phyloP scores from a whole-genome alignment of 768 basidiomycete genomes.

The Arthromyces matolae region DNA sequence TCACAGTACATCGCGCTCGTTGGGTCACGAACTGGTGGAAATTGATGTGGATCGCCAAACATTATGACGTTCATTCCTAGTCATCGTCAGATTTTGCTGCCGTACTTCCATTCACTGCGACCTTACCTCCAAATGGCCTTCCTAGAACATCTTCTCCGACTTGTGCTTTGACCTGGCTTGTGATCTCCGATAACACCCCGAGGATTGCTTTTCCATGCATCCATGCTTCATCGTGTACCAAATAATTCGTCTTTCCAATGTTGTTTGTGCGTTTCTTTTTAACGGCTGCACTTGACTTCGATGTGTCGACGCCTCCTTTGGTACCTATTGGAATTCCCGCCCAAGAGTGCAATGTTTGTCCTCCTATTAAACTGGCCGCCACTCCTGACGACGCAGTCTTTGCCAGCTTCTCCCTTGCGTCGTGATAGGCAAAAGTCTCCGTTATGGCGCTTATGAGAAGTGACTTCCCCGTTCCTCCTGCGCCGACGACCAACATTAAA shows the following conservation, averaged over 20 bases:
- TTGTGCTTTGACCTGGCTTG: too few relatives aligned
- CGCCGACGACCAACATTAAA: not conserved
- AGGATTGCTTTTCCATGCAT: slow-evolving; percentile 32
- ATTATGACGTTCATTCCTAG: not conserved
- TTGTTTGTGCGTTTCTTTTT: slow-evolving; percentile 15
- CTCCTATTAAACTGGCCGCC: slow-evolving; percentile 31
- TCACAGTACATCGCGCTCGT: too few relatives aligned
- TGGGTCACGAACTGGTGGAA: not conserved
- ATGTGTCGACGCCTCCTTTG: not conserved
- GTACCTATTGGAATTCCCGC: slow-evolving; percentile 18
- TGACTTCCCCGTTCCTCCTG: not conserved
- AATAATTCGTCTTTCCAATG: slow-evolving; percentile 18
- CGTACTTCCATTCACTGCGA: too few relatives aligned
- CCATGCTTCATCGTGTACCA: slow-evolving; percentile 40
- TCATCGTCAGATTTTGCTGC: too few relatives aligned
- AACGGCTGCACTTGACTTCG: not conserved
- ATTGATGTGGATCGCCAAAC: not conserved
- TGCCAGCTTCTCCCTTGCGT: not conserved
- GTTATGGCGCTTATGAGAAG: not conserved
- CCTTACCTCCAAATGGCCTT: too few relatives aligned
- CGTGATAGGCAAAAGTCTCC: not conserved
- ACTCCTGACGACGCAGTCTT: not conserved
- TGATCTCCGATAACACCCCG: slow-evolving; percentile 6
- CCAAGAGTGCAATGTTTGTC: slow-evolving; percentile 32
- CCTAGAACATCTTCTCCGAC: too few relatives aligned